A percentile compares a stretch with the other conserved stretches of the same genome.
phyloP scores from a whole-genome alignment of 2,329 filamentous ascomycete species.

The Tolypocladium endophyticum region DNA sequence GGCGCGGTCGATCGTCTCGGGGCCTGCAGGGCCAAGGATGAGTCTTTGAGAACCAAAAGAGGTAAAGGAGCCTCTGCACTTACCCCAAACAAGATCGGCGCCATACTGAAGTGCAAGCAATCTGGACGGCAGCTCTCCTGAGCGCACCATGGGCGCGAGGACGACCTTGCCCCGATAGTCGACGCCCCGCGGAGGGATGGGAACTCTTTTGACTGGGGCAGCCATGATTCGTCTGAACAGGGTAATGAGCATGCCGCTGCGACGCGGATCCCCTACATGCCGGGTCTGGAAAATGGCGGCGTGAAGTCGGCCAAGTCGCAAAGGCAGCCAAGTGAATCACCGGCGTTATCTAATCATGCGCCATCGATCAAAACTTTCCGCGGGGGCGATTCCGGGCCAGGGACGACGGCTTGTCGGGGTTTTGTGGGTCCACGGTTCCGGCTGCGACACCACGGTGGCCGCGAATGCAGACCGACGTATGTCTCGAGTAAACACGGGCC shows the following conservation, averaged over 20 bases:
- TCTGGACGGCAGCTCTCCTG: slow-evolving; percentile 87
- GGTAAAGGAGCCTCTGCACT: slow-evolving; percentile 8
- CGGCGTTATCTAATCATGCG: neutral
- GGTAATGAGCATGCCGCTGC: slow-evolving; percentile 18
- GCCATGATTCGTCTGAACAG: slow-evolving; percentile 45
- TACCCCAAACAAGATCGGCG: slow-evolving; percentile 92
- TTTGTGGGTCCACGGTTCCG: neutral
- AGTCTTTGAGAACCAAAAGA: neutral
- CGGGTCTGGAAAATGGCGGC: neutral
- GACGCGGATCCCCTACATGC: slow-evolving; percentile 7
- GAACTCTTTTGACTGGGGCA: slow-evolving; percentile 53
- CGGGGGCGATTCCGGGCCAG: neutral
- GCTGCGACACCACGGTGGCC: neutral
- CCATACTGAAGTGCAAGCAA: slow-evolving; percentile 87
- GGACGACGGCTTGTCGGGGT: neutral
- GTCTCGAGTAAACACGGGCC: neutral
- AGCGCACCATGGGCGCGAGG: slow-evolving; percentile 94
- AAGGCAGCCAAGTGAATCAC: neutral
- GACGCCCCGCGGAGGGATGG: slow-evolving; percentile 79
- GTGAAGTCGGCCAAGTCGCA: neutral
- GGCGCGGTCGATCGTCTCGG: slow-evolving; percentile 86
- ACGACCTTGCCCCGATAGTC: slow-evolving; percentile 92
- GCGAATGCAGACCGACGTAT: neutral
- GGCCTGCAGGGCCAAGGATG: slow-evolving; percentile 39
- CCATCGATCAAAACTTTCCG: neutral